Evolutionary conservation across 2,329 filamentous ascomycete genomes (phyloP).

Genomic region (Aspergillus pseudotamarii): DNA sequence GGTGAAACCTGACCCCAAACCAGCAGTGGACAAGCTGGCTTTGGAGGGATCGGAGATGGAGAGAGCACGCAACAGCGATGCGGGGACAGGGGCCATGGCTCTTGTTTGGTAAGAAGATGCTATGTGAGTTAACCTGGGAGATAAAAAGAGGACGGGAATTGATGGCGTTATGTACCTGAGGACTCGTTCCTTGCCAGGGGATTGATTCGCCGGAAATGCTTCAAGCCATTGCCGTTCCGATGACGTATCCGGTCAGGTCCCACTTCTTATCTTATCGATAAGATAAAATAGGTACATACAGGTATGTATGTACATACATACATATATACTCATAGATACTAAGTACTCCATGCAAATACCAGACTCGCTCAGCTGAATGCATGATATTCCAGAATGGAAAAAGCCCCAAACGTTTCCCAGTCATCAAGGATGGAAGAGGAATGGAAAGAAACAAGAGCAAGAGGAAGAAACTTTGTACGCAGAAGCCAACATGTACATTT

Average conservation of each 20-base stretch:
- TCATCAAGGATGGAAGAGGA: background rate
- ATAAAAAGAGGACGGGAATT: background rate
- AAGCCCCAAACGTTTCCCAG: background rate
- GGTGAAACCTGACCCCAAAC: conserved; percentile 48
- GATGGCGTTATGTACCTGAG: conserved; percentile 5
- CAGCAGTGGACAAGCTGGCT: conserved; percentile 39
- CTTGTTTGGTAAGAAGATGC: background rate
- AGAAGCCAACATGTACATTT: conserved; percentile 2
- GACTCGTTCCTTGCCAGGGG: background rate
- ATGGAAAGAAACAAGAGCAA: background rate
- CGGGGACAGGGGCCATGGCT: conserved; percentile 35
- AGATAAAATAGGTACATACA: conserved; percentile 6
- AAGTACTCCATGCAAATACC: background rate
- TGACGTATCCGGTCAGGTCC: conserved; percentile 7
- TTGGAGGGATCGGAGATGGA: conserved; percentile 39
- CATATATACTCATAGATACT: background rate
- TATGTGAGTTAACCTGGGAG: background rate
- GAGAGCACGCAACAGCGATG: conserved; percentile 42
- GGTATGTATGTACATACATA: background rate
- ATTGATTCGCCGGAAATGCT: conserved; percentile 2
- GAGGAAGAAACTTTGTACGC: background rate
- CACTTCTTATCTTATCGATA: conserved; percentile 19
- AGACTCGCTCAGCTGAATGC: background rate
- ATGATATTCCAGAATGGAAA: background rate
- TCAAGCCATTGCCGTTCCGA: background rate